Evolutionary conservation across 2,329 filamentous ascomycete genomes (phyloP).

Genomic region (Ophidiomyces ophidiicola): DNA sequence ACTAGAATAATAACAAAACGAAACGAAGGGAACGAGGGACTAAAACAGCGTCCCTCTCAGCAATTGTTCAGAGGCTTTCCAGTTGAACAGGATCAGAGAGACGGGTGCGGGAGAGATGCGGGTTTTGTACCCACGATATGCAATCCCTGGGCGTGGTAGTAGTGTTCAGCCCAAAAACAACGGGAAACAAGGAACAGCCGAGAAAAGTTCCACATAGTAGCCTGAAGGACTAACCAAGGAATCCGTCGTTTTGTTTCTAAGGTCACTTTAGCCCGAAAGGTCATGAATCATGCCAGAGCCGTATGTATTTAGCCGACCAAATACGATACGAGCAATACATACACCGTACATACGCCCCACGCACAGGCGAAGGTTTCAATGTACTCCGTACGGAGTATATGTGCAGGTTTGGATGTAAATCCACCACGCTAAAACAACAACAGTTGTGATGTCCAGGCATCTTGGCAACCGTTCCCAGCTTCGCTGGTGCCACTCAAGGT

Average conservation of each 20-base stretch:
- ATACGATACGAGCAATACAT: conserved; percentile 3
- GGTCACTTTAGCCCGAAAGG: neutral
- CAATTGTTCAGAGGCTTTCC: neutral
- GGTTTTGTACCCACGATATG: conserved; percentile 10
- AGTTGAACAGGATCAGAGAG: conserved; percentile 3
- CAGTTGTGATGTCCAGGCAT: neutral
- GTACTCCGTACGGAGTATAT: no score
- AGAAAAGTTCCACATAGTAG: conserved; percentile 5
- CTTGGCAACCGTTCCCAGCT: conserved; percentile 2
- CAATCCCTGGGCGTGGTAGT: neutral
- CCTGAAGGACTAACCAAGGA: no score
- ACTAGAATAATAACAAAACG: conserved; percentile 13
- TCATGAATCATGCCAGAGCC: conserved; percentile 5
- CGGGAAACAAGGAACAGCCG: conserved; percentile 4
- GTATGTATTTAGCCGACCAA: neutral
- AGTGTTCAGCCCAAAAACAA: neutral
- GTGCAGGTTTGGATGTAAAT: no score
- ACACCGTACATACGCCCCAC: neutral
- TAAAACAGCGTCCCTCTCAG: conserved; percentile 36
- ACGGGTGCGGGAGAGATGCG: conserved; percentile 10
- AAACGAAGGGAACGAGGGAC: conserved; percentile 28
- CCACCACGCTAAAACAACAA: neutral
- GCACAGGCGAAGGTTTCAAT: no score
- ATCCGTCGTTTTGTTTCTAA: neutral
- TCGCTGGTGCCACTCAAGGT: conserved; percentile 6